Conservation (phyloP, 192 early-diverging fungal species). For the Backusella tuberculispora region DNA sequence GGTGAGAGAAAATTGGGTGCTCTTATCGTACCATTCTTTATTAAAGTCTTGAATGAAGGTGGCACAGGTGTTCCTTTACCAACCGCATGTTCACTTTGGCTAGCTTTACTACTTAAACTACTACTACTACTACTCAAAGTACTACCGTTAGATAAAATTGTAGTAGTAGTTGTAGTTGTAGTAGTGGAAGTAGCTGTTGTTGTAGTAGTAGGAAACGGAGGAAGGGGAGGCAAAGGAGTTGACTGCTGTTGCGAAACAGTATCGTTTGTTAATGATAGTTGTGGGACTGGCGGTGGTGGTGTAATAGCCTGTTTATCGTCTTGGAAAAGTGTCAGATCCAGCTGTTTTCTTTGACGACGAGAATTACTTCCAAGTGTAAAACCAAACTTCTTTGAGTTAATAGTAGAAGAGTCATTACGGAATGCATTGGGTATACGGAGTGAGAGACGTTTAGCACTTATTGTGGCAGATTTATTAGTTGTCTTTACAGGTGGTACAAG, state of each 20-base stretch:
- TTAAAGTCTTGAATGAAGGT: slow-evolving; percentile 13
- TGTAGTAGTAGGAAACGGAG: background rate
- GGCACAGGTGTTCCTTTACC: background rate
- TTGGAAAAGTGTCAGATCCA: slow-evolving; percentile 37
- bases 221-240: background rate
- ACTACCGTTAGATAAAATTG: slow-evolving; percentile 24
- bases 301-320: background rate
- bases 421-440: slow-evolving; percentile 34
- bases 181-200: background rate
- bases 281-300: background rate
- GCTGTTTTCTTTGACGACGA: slow-evolving; percentile 28
- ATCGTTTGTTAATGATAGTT: background rate
- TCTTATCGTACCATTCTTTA: background rate
- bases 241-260: background rate
- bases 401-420: background rate
- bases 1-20: background rate
- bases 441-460: slow-evolving; percentile 23
- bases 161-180: background rate
- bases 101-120: slow-evolving; percentile 9
- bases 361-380: slow-evolving; percentile 26
- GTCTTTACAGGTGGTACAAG: background rate
- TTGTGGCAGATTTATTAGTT: background rate
- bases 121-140: slow-evolving; percentile 31
- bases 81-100: background rate
- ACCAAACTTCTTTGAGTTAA: slow-evolving; percentile 22